phyloP scores from a whole-genome alignment of 495 filamentous ascomycete species.

The Eremomyces bilateralis region DNA sequence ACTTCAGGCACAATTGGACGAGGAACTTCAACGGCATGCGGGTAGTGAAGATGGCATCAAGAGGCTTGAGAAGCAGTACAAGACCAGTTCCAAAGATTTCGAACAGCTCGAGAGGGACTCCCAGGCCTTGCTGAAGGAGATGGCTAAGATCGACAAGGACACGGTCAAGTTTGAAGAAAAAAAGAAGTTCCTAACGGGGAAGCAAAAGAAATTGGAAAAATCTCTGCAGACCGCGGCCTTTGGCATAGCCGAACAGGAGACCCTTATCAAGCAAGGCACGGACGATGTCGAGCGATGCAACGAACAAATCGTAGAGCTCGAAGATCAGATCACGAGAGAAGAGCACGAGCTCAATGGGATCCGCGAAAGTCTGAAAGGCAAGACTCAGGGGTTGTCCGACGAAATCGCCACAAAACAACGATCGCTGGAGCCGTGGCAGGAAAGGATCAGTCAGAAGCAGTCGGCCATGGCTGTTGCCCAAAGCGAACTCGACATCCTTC shows the following conservation, averaged over 20 bases:
- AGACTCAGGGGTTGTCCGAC: constrained; percentile 84
- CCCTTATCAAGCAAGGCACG: constrained; percentile 51
- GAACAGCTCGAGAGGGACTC: constrained; percentile 64
- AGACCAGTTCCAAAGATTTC: constrained; percentile 55
- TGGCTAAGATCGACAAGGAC: constrained; percentile 85
- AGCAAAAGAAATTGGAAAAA: constrained; percentile 91
- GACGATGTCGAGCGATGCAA: constrained; percentile 58
- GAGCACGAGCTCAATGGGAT: constrained; percentile 64
- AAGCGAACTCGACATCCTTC: constrained; percentile 77
- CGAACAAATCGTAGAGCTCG: constrained; percentile 46
- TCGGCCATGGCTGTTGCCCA: constrained; percentile 85
- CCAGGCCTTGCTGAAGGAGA: constrained; percentile 64
- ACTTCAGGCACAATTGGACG: constrained; percentile 71
- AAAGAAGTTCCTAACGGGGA: constrained; percentile 70
- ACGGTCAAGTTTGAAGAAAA: constrained; percentile 95
- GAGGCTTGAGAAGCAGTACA: constrained; percentile 65
- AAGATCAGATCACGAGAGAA: constrained; percentile 50
- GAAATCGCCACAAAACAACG: constrained; percentile 84
- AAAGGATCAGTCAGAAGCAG: constrained; percentile 87
- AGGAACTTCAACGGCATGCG: constrained; percentile 76
- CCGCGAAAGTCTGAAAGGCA: constrained; percentile 71
- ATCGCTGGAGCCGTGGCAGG: constrained; percentile 86
- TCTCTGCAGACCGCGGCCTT: constrained; percentile 46
- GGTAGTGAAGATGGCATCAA: constrained; percentile 87
- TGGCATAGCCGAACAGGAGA: constrained; percentile 49